Percentiles rank a stretch among this genome's conserved stretches.
Conservation (phyloP, 2,329 filamentous ascomycete species). For the Coniosporium tulheliwenetii region DNA sequence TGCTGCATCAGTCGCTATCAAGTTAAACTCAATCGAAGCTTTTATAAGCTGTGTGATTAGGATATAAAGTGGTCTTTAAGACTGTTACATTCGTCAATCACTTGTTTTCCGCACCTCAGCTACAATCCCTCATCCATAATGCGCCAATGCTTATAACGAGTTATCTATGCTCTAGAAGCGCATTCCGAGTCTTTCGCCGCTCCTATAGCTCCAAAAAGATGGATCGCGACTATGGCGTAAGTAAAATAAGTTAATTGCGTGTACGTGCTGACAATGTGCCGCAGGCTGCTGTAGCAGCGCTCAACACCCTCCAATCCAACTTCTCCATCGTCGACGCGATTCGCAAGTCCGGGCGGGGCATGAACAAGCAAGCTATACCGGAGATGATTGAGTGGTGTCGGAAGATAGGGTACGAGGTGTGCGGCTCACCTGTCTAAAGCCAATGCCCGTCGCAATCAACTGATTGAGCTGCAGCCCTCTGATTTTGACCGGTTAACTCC, state of each 20-base stretch:
- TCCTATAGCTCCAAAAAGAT: slow-evolving; percentile 1
- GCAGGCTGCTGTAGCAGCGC: slow-evolving; percentile 53
- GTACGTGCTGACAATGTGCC: slow-evolving; percentile 11
- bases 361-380: slow-evolving; percentile 62
- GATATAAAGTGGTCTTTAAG: too few relatives aligned
- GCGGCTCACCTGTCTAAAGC: slow-evolving; percentile 14
- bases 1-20: too few relatives aligned
- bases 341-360: slow-evolving; percentile 53
- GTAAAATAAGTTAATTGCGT: slow-evolving; percentile 3
- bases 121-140: background rate
- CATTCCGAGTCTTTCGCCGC: background rate
- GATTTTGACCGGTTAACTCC: slow-evolving; percentile 44
- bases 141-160: background rate
- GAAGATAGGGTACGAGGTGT: slow-evolving; percentile 59
- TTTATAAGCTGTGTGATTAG: too few relatives aligned
- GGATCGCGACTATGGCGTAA: slow-evolving; percentile 5
- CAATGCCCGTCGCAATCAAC: background rate
- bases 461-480: slow-evolving; percentile 30
- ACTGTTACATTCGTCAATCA: too few relatives aligned
- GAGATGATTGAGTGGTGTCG: slow-evolving; percentile 69
- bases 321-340: slow-evolving; percentile 63
- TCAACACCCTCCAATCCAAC: slow-evolving; percentile 70
- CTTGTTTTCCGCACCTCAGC: too few relatives aligned
- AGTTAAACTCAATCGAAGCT: too few relatives aligned
- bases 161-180: background rate